phyloP scores from a whole-genome alignment of 1,284 basidiomycete species.

The Ustilago sp. region DNA sequence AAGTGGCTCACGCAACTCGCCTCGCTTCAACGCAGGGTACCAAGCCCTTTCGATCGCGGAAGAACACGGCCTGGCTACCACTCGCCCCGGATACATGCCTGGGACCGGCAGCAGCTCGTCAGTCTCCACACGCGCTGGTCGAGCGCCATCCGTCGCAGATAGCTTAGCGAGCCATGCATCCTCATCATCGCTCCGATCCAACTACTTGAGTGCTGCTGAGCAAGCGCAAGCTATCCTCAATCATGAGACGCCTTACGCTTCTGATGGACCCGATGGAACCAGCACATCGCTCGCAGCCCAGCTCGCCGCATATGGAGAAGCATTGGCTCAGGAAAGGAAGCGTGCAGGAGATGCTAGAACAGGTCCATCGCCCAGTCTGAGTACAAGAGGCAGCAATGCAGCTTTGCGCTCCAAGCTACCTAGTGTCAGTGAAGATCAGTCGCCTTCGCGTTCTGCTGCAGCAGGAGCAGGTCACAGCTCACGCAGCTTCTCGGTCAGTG shows the following conservation, averaged over 20 bases:
- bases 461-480: slow-evolving; percentile 15
- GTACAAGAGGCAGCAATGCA: slow-evolving; percentile 45
- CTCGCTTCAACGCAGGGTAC: slow-evolving; percentile 29
- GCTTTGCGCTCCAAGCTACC: slow-evolving; percentile 47
- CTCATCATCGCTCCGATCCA: slow-evolving; percentile 45
- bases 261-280: slow-evolving; percentile 40
- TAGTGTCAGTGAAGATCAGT: slow-evolving; percentile 53
- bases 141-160: slow-evolving; percentile 28
- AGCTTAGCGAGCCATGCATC: slow-evolving; percentile 38
- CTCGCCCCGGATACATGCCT: background rate
- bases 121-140: slow-evolving; percentile 15
- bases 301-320: slow-evolving; percentile 59
- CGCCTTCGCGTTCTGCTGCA: slow-evolving; percentile 22
- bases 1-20: slow-evolving; percentile 23
- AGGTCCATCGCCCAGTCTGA: slow-evolving; percentile 44
- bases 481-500: slow-evolving; percentile 35
- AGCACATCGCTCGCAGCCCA: slow-evolving; percentile 44
- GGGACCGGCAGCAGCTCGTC: slow-evolving; percentile 11
- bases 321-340: slow-evolving; percentile 47
- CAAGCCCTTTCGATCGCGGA: slow-evolving; percentile 48
- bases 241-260: slow-evolving; percentile 33
- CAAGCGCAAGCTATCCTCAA: slow-evolving; percentile 56
- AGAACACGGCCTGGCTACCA: slow-evolving; percentile 26
- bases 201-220: slow-evolving; percentile 48
- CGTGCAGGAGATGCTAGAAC: slow-evolving; percentile 39